phyloP scores from a whole-genome alignment of 345 rosid species.

The Odontarrhena argentea region DNA sequence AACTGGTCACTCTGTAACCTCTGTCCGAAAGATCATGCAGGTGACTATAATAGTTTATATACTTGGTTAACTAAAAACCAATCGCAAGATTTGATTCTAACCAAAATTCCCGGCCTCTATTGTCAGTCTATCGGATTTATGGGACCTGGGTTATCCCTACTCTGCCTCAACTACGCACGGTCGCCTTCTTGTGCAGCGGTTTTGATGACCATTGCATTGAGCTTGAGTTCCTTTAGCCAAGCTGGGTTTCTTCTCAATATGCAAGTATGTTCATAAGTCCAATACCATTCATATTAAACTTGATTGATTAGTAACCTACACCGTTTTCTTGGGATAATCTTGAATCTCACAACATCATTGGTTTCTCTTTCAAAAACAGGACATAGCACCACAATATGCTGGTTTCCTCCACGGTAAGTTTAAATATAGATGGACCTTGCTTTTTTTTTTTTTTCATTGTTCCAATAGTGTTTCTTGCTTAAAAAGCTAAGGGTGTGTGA shows the following conservation, averaged over 20 bases:
- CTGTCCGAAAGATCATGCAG: slow-evolving; percentile 93
- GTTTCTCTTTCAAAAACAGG: slow-evolving; percentile 51
- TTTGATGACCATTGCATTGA: slow-evolving; percentile 69
- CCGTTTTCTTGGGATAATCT: neutral
- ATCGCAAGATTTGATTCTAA: neutral
- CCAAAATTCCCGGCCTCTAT: neutral
- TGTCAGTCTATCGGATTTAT: slow-evolving; percentile 82
- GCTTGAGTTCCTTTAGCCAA: slow-evolving; percentile 97
- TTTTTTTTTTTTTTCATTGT: neutral
- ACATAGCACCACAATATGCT: slow-evolving; percentile 88
- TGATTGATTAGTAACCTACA: slow-evolving; percentile 5
- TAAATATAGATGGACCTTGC: neutral
- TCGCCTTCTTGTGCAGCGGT: slow-evolving; percentile 68
- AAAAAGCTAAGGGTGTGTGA: slow-evolving; percentile 23
- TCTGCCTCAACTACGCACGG: slow-evolving; percentile 73
- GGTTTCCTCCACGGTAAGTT: slow-evolving; percentile 82
- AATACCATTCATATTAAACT: neutral
- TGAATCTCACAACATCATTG: slow-evolving; percentile 23
- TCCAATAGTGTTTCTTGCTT: slow-evolving; percentile 21
- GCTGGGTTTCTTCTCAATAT: slow-evolving; percentile 96
- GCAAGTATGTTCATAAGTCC: slow-evolving; percentile 60
- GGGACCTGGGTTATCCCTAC: slow-evolving; percentile 82
- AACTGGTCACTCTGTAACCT: slow-evolving; percentile 73
- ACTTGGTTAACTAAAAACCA: neutral
- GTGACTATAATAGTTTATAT: slow-evolving; percentile 36